These are phyloP conservation scores for Globisporangium solare DNA, from an alignment of 352 stramenopile species.

Conservation along the genomic window DNA sequence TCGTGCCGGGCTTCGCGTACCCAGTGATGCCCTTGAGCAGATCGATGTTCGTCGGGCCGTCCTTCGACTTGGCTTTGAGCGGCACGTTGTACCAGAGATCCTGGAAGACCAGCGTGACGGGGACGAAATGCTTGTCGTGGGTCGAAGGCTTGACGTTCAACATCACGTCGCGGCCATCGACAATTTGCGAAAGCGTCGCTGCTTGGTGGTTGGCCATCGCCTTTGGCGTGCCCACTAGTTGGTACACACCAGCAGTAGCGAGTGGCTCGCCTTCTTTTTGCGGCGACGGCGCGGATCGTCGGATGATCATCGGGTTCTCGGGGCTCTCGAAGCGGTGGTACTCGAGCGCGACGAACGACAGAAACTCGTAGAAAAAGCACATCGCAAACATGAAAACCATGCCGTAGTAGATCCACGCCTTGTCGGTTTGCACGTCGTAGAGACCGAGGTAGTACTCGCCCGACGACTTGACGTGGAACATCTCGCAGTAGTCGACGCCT, in stretches of 20 bases:
- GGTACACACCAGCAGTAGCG: neutral
- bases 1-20: slow-evolving; percentile 18
- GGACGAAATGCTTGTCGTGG: neutral
- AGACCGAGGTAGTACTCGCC: slow-evolving; percentile 14
- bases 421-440: slow-evolving; percentile 24
- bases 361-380: slow-evolving; percentile 26
- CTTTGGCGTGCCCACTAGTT: slow-evolving; percentile 4
- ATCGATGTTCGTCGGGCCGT: no score
- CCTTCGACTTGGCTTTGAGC: no score
- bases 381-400: slow-evolving; percentile 23
- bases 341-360: slow-evolving; percentile 29
- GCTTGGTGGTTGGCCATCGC: neutral
- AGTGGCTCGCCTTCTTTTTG: no score
- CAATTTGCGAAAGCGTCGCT: neutral
- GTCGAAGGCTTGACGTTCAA: slow-evolving; percentile 4
- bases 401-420: slow-evolving; percentile 18
- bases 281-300: neutral
- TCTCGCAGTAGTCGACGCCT: no score
- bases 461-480: neutral
- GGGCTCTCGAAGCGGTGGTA: slow-evolving; percentile 27
- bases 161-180: neutral
- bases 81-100: no score
- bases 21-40: slow-evolving; percentile 28
- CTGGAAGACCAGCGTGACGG: no score
- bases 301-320: slow-evolving; percentile 1